Evolutionary conservation across 108 stramenopile genomes (phyloP).

Genomic region (Stephanodiscus minutulus): DNA sequence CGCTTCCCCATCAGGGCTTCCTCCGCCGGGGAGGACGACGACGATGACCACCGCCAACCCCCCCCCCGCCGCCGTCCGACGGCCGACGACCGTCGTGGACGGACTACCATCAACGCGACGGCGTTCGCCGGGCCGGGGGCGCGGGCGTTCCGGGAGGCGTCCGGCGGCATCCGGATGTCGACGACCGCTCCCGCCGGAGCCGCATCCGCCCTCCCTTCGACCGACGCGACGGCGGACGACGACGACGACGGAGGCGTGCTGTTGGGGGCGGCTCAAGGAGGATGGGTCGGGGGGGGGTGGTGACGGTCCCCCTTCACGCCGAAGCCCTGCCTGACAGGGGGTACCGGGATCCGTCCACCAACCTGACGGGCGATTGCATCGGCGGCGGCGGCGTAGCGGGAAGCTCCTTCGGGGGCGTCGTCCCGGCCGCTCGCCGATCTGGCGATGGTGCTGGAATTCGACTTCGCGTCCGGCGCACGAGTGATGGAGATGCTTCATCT

Average conservation of each 20-base stretch:
- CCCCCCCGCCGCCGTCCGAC: too few relatives aligned
- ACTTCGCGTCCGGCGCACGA: constrained; percentile 57
- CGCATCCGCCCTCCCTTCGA: too few relatives aligned
- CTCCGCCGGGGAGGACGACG: not conserved
- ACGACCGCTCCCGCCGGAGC: not conserved
- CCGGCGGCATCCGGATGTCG: constrained; percentile 35
- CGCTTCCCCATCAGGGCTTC: too few relatives aligned
- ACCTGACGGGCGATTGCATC: not conserved
- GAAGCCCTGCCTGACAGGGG: constrained; percentile 26
- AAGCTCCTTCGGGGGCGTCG: too few relatives aligned
- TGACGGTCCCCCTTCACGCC: constrained; percentile 43
- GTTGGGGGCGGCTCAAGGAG: constrained; percentile 21
- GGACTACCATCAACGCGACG: constrained; percentile 25
- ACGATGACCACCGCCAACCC: too few relatives aligned
- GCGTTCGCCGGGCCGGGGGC: constrained; percentile 34
- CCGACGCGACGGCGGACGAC: not conserved
- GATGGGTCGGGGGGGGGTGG: constrained; percentile 6
- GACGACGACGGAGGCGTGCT: constrained; percentile 6
- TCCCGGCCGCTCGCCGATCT: constrained; percentile 53
- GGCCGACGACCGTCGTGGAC: too few relatives aligned
- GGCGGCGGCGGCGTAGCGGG: not conserved
- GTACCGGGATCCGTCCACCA: constrained; percentile 10
- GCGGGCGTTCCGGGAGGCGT: constrained; percentile 22
- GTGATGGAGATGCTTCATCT: constrained; percentile 95
- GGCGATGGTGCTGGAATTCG: constrained; percentile 57